Evolutionary conservation across 2,329 filamentous ascomycete genomes (phyloP), one percentile per base, ranked within the genome.

Genomic region (Aphanocladium album): DNA sequence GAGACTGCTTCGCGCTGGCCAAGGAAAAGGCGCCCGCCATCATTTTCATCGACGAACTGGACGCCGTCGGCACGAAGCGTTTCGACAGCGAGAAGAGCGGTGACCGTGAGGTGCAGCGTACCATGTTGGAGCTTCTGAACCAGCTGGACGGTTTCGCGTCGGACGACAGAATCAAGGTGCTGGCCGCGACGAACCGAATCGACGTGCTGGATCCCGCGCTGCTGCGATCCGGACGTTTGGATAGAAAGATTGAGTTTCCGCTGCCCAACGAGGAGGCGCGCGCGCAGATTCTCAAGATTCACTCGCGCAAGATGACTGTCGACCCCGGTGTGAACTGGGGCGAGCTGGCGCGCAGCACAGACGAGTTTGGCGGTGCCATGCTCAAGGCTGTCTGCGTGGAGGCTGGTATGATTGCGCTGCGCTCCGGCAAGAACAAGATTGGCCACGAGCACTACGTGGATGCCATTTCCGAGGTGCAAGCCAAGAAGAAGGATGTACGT

Each of bases 11-110:
- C 73, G 95, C 95, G 2, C 82, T 99, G 16, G 95, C 95, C 58
- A 99, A 99, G 76, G 95, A 99, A 77, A 99, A 99, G 82, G 95
- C 95, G 0, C 96, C 95, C 0, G 92, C 95, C 62, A 99, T 99
- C 76, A 99, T 99, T 76, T 99, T 99, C 82, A 98, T 99, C 70
- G 95, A 99, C 78, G 95, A 99, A 77, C 80, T 99, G 65, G 95
- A 99, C 73, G 95, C 95, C 61, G 89, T 99, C n/a, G 95, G 95
- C 67, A 98, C 93, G 58, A 98, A 98, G 80, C 93, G 95, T 72
- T 99, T 99, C 80, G 95, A 99, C 76, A 96, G 91, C 67, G 93
- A 98, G 74, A 99, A 98, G 83, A 95, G 90, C 63, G 95, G 95
- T 78, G 95, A 99, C 75, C 86, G 95, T 75, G 95, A 99, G 79